Evolutionary conservation across 306 rosid species (phyloP).

Genomic region (Corylus heterophylla): DNA sequence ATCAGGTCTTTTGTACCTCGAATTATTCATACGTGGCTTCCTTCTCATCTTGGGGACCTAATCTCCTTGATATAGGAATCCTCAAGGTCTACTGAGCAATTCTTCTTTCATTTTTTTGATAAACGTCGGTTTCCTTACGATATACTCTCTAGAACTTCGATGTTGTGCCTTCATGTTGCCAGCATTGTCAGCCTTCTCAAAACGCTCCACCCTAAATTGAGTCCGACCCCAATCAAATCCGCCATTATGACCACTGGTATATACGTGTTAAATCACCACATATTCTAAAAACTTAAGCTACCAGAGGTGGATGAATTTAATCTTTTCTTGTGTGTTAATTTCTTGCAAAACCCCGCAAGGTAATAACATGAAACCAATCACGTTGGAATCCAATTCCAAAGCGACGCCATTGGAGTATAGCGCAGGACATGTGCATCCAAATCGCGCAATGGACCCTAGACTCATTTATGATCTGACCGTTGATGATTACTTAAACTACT

Average conservation of each 20-base stretch:
- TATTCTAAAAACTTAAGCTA: too few relatives aligned
- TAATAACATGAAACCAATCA: constrained; percentile 14
- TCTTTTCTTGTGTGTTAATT: background rate
- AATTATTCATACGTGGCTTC: constrained; percentile 45
- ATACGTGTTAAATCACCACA: too few relatives aligned
- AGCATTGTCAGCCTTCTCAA: constrained; percentile 53
- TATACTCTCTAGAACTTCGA: constrained; percentile 50
- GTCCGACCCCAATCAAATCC: constrained; percentile 62
- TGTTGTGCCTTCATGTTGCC: constrained; percentile 65
- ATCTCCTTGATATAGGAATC: constrained; percentile 33
- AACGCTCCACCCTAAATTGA: constrained; percentile 56
- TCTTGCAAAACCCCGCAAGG: constrained; percentile 36
- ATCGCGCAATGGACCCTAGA: constrained; percentile 58
- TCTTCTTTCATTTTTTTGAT: constrained; percentile 17
- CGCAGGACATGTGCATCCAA: constrained; percentile 56
- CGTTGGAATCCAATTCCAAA: background rate
- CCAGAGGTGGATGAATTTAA: too few relatives aligned
- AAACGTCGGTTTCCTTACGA: constrained; percentile 33
- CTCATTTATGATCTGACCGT: constrained; percentile 50
- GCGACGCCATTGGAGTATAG: constrained; percentile 59
- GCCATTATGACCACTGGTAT: constrained; percentile 70
- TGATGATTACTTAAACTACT: constrained; percentile 50
- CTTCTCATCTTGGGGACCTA: constrained; percentile 84
- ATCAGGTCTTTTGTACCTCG: too few relatives aligned
- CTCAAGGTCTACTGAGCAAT: constrained; percentile 54